Conservation (phyloP, 192 early-diverging fungal genomes). For the Polychytrium aggregatum region DNA sequence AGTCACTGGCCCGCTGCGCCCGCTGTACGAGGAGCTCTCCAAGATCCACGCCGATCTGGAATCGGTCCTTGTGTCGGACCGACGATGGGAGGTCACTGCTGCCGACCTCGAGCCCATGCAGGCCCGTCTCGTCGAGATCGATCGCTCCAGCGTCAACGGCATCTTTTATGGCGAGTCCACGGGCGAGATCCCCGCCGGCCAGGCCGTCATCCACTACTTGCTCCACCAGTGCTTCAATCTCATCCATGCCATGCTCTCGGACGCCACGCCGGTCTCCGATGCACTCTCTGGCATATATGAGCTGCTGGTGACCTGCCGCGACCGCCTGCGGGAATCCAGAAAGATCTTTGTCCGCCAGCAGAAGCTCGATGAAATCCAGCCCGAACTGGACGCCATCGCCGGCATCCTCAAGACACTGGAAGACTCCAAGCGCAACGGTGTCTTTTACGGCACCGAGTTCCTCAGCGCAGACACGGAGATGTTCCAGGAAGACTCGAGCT, state of each 20-base stretch:
- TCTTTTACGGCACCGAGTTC: constrained; percentile 75
- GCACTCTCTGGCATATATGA: too few species aligned
- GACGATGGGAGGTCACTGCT: constrained; percentile 52
- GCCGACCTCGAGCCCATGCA: constrained; percentile 28
- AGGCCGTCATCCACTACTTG: constrained; percentile 47
- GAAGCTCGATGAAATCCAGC: too few species aligned
- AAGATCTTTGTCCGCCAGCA: too few species aligned
- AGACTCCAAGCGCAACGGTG: constrained; percentile 45
- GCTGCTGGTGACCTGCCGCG: too few species aligned
- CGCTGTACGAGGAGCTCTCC: constrained; percentile 24
- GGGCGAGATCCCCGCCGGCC: constrained; percentile 59
- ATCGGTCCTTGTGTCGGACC: constrained; percentile 58
- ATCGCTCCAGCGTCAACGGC: constrained; percentile 69
- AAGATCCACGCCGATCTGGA: constrained; percentile 64
- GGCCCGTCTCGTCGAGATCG: constrained; percentile 69
- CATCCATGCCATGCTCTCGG: too few species aligned
- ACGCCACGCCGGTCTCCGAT: too few species aligned
- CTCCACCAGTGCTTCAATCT: too few species aligned
- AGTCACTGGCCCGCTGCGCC: constrained; percentile 37
- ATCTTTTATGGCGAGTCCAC: constrained; percentile 59
- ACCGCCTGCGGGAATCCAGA: too few species aligned
- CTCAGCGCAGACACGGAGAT: too few species aligned
- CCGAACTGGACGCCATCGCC: neutral
- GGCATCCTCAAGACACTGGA: neutral
- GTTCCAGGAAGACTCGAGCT: too few species aligned